Base-by-base conservation (phyloP, 306 rosid species). In the Canavalia ensiformis region DNA sequence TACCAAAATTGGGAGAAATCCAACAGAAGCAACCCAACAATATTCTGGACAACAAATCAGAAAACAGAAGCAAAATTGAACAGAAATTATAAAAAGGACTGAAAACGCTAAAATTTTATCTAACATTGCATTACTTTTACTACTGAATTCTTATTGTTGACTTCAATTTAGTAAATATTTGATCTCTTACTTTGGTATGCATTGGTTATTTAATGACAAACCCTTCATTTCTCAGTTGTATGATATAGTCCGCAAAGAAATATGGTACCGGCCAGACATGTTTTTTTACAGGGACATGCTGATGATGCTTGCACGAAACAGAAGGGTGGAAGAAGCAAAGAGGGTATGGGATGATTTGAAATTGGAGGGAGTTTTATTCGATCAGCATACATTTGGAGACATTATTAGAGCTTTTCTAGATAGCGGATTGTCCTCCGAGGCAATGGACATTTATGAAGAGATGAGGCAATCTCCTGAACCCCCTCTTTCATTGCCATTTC, bases 251-350 rank as follows among this genome's bases (percentile, higher is more conserved):
- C 94, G 97, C 49, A 90, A 90, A 83, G 99, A 95, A 77, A 93
- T 95, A 81, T 95, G 99, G 99, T 95, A 95, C 69, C 87, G 97
- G 57, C 97, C 97, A 6, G 99, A 95, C 89, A 91, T 92, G 99
- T 92, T 88, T 89, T 95, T 95, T 62, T 91, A 90, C 46, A 85
- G 95, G 80, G 97, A 95, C 87, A 95, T 92, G 99, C 93, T 95
- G 51, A 85, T 90, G 95, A 90, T 87, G 99, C 97, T 95, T 54
- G 91, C 97, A 2, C 90, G 97, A 76, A 95, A 93, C 90, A 88
- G 13, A 79, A 88, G 80, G 76, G 91, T 90, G 55, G 92, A 90
- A 9, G 97, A 95, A 86, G 75, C 85, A 45, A 93, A 91, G 82
- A 85, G 79, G 86, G 97, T 95, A 50, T 93, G 99, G 97, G 58